These are phyloP conservation scores for Cladobotryum mycophilum DNA, from an alignment of 2,329 filamentous ascomycete genomes.

Conservation along the genomic window DNA sequence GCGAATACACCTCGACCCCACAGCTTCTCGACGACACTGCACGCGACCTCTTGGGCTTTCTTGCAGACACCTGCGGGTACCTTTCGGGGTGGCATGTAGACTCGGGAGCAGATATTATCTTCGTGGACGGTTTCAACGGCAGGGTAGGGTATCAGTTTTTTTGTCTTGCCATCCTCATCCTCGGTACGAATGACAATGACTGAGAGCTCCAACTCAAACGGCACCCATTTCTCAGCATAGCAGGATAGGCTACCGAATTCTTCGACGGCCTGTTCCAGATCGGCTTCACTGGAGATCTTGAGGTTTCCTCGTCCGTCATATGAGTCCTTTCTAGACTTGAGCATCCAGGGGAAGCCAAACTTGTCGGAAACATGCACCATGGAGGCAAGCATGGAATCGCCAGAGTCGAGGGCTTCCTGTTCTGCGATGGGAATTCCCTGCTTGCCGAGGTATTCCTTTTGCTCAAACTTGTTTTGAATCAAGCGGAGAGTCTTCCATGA, in stretches of 20 bases:
- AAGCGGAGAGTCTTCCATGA: slow-evolving; percentile 79
- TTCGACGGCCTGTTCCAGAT: slow-evolving; percentile 57
- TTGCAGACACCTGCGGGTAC: slow-evolving; percentile 55
- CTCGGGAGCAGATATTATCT: slow-evolving; percentile 89
- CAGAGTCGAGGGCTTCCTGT: slow-evolving; percentile 56
- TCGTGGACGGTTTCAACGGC: slow-evolving; percentile 93
- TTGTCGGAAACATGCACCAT: slow-evolving; percentile 56
- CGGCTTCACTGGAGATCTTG: slow-evolving; percentile 38
- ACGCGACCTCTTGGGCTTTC: slow-evolving; percentile 69
- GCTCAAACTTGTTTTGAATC: slow-evolving; percentile 89
- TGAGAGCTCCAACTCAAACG: slow-evolving; percentile 80
- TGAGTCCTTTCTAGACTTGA: slow-evolving; percentile 83
- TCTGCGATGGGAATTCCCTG: slow-evolving; percentile 66
- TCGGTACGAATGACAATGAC: slow-evolving; percentile 94
- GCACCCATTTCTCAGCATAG: slow-evolving; percentile 85
- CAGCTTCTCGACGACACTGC: slow-evolving; percentile 71
- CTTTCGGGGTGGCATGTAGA: slow-evolving; percentile 75
- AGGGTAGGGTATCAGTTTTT: slow-evolving; percentile 64
- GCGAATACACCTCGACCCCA: slow-evolving; percentile 91
- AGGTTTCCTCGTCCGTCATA: slow-evolving; percentile 81
- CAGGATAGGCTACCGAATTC: slow-evolving; percentile 64
- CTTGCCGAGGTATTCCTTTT: slow-evolving; percentile 72
- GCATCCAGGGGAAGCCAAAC: slow-evolving; percentile 81
- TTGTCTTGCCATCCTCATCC: slow-evolving; percentile 49
- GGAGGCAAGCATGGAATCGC: slow-evolving; percentile 49